Conservation (phyloP, 805 yeast genomes). For the Cyberlindnera sargentensis region DNA sequence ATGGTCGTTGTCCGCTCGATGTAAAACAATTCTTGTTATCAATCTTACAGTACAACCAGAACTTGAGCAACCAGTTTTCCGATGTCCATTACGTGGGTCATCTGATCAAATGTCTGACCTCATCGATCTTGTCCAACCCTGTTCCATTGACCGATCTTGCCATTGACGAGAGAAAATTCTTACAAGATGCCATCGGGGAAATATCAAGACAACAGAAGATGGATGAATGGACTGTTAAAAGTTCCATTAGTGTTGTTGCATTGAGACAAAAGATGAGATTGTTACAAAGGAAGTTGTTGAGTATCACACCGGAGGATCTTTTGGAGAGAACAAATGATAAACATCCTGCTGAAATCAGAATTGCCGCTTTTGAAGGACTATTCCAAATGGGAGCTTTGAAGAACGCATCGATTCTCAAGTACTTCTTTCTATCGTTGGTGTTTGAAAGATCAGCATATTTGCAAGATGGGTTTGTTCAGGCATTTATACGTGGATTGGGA, state of each 20-base stretch:
- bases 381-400: slow-evolving; percentile 72
- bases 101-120: slow-evolving; percentile 49
- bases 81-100: slow-evolving; percentile 63
- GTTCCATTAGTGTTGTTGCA: slow-evolving; percentile 47
- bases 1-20: slow-evolving; percentile 53
- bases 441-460: slow-evolving; percentile 51
- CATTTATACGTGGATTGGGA: slow-evolving; percentile 49
- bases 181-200: slow-evolving; percentile 51
- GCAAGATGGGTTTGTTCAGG: slow-evolving; percentile 39
- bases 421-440: slow-evolving; percentile 50
- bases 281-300: slow-evolving; percentile 46
- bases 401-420: slow-evolving; percentile 50
- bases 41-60: slow-evolving; percentile 77
- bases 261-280: slow-evolving; percentile 53
- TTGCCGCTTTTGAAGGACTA: slow-evolving; percentile 65
- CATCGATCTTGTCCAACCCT: slow-evolving; percentile 26
- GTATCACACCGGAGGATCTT: slow-evolving; percentile 47
- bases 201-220: slow-evolving; percentile 68
- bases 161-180: slow-evolving; percentile 30
- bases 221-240: slow-evolving; percentile 76
- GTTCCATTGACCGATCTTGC: slow-evolving; percentile 9
- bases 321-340: slow-evolving; percentile 43
- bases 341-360: slow-evolving; percentile 45
- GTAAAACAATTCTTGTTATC: slow-evolving; percentile 61
- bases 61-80: slow-evolving; percentile 66